Evolutionary conservation across 192 early-diverging fungal species (phyloP).

Genomic region (Coemansia umbellata): DNA sequence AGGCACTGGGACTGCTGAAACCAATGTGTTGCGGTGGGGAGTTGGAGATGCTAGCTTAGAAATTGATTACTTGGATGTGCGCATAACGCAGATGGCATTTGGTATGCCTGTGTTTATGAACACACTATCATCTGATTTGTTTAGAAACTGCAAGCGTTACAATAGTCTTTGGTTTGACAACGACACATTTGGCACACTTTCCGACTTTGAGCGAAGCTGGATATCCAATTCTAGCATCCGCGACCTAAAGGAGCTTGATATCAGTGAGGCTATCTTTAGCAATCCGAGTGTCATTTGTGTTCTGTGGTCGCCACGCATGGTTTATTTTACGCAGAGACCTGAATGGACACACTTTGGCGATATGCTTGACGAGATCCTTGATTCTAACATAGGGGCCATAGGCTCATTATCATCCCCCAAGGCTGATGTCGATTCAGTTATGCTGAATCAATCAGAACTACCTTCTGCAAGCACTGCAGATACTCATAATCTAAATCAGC

Average conservation of each 20-base stretch:
- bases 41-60: conserved; percentile 51
- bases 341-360: conserved; percentile 28
- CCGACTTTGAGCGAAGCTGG: conserved; percentile 31
- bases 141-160: neutral
- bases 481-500: neutral
- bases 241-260: conserved; percentile 42
- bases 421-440: neutral
- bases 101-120: conserved; percentile 41
- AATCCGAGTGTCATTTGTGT: conserved; percentile 40
- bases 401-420: neutral
- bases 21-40: conserved; percentile 48
- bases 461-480: neutral
- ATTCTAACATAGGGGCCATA: neutral
- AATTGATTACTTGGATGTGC: conserved; percentile 51
- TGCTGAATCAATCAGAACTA: neutral
- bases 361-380: conserved; percentile 20
- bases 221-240: conserved; percentile 35
- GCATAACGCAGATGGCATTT: conserved; percentile 44
- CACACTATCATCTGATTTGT: neutral
- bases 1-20: conserved; percentile 1
- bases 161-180: conserved; percentile 31
- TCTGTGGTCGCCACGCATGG: conserved; percentile 50
- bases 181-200: conserved; percentile 12
- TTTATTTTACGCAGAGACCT: conserved; percentile 52
- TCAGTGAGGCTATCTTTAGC: conserved; percentile 40